Conservation (phyloP, 371 early-diverging fungal species). For the Mucor indicus region DNA sequence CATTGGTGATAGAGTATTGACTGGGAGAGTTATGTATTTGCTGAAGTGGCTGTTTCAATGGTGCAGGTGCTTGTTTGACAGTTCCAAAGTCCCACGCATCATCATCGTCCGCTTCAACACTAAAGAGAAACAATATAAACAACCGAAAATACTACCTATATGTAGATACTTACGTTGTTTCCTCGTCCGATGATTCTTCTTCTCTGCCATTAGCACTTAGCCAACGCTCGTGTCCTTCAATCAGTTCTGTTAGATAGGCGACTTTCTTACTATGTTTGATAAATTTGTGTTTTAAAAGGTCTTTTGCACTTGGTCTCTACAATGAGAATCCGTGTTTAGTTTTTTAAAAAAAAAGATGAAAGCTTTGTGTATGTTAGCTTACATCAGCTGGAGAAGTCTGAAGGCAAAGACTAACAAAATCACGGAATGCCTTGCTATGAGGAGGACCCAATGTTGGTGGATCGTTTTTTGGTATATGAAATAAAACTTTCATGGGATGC, state of each 20-base stretch:
- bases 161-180: conserved; percentile 33
- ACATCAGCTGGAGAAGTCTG: conserved; percentile 80
- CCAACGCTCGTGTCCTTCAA: conserved; percentile 83
- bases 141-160: background rate
- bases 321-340: background rate
- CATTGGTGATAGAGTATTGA: conserved; percentile 26
- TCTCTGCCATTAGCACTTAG: conserved; percentile 50
- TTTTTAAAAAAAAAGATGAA: background rate
- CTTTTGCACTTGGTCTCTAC: conserved; percentile 87
- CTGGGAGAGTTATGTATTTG: conserved; percentile 19
- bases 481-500: conserved; percentile 92
- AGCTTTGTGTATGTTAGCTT: no score
- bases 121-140: background rate
- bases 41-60: conserved; percentile 22
- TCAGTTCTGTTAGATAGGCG: conserved; percentile 79
- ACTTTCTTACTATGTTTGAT: conserved; percentile 79
- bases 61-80: conserved; percentile 39
- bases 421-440: conserved; percentile 85
- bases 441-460: conserved; percentile 83
- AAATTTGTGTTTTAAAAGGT: conserved; percentile 89
- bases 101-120: conserved; percentile 28
- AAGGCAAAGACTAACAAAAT: conserved; percentile 86
- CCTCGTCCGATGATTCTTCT: conserved; percentile 60
- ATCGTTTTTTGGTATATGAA: conserved; percentile 88
- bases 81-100: conserved; percentile 61